Evolutionary conservation across 352 stramenopile species (phyloP), one percentile per base, ranked within the genome.

Genomic region (Pythium rhizo-oryzae): DNA sequence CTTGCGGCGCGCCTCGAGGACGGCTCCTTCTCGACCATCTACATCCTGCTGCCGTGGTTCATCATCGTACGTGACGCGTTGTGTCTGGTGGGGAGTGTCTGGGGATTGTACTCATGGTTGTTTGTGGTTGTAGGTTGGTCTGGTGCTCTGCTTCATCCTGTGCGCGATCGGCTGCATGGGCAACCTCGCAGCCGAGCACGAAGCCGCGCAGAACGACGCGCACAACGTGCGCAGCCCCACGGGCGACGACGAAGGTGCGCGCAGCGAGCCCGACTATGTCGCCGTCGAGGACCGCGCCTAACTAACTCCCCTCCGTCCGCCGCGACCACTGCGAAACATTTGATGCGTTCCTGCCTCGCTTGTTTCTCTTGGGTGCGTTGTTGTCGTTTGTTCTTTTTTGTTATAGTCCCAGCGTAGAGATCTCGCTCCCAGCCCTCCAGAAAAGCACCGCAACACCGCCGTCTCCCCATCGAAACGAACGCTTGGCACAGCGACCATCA

Each of bases 31-130:
- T 94, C 87, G 39, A 81, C 77, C 58, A 84, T 94, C 47, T 94
- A 92, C 76, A 81, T 94, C 46, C 70, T 94, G 28, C 67, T 94
- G 33, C 87, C 87, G 51, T 93, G 83, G 83, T 84, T 92, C 58
- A 92, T 94, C 74, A 75, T 94, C 67, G 87, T 92, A 70, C 51
- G 84, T 89, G 33, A 8, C 7, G 49, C 19, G 15, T 51, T 35
- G 59, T 21, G 47, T 28, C 47, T 46, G 46, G 19, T 23, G 8
- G 35, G 23, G 52, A 5, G 37, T n/a, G n/a, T n/a, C n/a, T n/a
- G n/a, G n/a, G n/a, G n/a, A n/a, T n/a, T n/a, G n/a, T n/a, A n/a
- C n/a, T 41, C 4, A 57, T 41, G 51, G 5, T 60, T 47, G 53
- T 63, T 47, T n/a, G 55, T 39, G 11, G 6, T 11, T 11, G 1